A percentile compares a stretch with the other conserved stretches of the same genome.
Evolutionary conservation across 352 stramenopile species (phyloP).

Genomic region (Pythium rhizo-oryzae): DNA sequence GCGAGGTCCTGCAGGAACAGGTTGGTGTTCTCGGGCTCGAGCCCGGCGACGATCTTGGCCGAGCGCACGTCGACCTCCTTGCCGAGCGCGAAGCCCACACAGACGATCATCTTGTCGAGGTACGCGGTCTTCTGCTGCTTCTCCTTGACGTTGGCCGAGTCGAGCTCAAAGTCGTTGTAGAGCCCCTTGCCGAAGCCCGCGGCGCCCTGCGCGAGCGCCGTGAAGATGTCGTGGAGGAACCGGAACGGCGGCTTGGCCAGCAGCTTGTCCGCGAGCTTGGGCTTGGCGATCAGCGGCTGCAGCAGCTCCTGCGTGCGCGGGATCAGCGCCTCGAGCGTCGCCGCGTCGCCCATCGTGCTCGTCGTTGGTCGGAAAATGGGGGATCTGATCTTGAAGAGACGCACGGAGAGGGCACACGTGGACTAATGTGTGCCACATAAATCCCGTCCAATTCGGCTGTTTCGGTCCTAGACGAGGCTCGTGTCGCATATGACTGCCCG

Average conservation of each 20-base stretch:
- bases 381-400: conserved; percentile 15
- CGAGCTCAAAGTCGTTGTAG: conserved; percentile 81
- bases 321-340: conserved; percentile 65
- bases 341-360: conserved; percentile 45
- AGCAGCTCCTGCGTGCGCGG: conserved; percentile 83
- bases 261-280: conserved; percentile 95
- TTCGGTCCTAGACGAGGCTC: conserved; percentile 1
- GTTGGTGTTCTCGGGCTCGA: conserved; percentile 88
- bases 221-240: conserved; percentile 96
- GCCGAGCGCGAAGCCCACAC: conserved; percentile 63
- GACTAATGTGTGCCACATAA: conserved; percentile 22
- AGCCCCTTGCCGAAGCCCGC: conserved; percentile 89
- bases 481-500: conserved; percentile 6
- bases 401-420: background rate
- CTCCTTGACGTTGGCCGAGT: conserved; percentile 86
- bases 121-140: conserved; percentile 86
- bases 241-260: conserved; percentile 96
- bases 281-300: conserved; percentile 91
- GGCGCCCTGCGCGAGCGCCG: conserved; percentile 67
- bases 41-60: conserved; percentile 84
- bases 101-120: conserved; percentile 89
- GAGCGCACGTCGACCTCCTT: conserved; percentile 75
- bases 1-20: conserved; percentile 75
- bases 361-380: background rate
- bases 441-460: background rate